These are phyloP conservation scores for Blastomyces silverae DNA, from an alignment of 2,329 filamentous ascomycete genomes.

Conservation along the genomic window DNA sequence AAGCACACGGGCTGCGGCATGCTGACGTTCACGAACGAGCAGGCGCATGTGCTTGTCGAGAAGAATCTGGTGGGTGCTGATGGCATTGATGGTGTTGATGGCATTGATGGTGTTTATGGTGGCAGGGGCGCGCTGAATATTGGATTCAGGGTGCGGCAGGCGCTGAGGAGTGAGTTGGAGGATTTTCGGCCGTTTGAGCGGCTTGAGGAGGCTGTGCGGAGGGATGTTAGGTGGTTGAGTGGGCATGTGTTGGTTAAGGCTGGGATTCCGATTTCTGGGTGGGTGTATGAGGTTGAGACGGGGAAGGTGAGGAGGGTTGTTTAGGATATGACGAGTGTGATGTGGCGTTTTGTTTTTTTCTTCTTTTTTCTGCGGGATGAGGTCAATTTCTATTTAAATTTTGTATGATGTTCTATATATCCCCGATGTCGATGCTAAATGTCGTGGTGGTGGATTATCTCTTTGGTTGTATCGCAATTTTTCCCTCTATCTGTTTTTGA, in stretches of 20 bases:
- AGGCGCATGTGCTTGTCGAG: constrained; percentile 51
- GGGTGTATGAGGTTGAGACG: constrained; percentile 71
- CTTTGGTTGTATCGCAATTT: background rate
- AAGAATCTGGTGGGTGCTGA: constrained; percentile 24
- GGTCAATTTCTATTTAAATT: background rate
- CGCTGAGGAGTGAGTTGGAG: constrained; percentile 37
- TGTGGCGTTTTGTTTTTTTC: background rate
- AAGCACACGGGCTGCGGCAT: constrained; percentile 72
- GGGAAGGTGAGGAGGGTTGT: constrained; percentile 53
- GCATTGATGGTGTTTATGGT: background rate
- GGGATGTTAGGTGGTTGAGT: constrained; percentile 60
- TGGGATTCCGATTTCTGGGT: constrained; percentile 60
- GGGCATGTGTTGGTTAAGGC: constrained; percentile 52
- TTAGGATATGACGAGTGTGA: constrained; percentile 23
- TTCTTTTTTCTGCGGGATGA: background rate
- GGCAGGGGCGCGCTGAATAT: constrained; percentile 42
- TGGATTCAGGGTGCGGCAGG: constrained; percentile 45
- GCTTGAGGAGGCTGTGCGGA: constrained; percentile 56
- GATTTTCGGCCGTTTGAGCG: constrained; percentile 62
- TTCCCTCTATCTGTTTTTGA: background rate
- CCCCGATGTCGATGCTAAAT: background rate
- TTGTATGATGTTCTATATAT: background rate
- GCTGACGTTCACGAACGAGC: constrained; percentile 59
- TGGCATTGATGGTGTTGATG: background rate
- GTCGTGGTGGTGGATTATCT: background rate